Percentiles rank a stretch among this genome's conserved stretches.
phyloP scores from a whole-genome alignment of 257 asterid genomes.

The Anisodus acutangulus region DNA sequence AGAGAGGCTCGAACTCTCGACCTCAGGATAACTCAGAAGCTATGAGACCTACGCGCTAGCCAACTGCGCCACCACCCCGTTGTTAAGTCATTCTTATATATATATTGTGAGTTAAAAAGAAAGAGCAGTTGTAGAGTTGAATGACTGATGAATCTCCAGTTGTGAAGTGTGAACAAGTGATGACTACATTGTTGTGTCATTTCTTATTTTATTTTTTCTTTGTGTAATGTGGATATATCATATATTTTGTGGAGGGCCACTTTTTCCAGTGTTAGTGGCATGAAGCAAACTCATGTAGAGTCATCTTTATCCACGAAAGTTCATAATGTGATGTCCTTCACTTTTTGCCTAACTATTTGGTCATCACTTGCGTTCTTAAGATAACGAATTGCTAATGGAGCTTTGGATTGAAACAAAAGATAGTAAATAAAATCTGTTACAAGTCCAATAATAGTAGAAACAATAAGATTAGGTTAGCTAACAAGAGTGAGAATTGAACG shows the following conservation, averaged over 20 bases:
- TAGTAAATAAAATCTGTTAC: constrained; percentile 30
- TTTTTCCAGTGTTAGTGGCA: constrained; percentile 33
- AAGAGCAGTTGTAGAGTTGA: constrained; percentile 28
- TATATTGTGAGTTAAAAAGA: background rate
- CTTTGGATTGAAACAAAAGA: background rate
- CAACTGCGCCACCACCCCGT: constrained; percentile 99
- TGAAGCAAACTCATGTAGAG: constrained; percentile 8
- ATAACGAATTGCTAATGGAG: background rate
- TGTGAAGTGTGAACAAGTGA: constrained; percentile 33
- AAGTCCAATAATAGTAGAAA: background rate
- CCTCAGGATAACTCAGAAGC: constrained; percentile 88
- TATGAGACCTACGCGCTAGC: constrained; percentile 99
- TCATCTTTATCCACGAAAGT: constrained; percentile 33
- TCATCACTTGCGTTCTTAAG: constrained; percentile 33
- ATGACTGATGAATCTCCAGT: constrained; percentile 24
- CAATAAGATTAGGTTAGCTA: background rate
- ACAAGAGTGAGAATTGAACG: background rate
- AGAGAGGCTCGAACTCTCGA: constrained; percentile 98
- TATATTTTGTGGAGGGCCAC: constrained; percentile 26
- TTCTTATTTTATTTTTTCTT: constrained; percentile 16
- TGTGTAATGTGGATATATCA: background rate
- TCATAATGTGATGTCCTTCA: constrained; percentile 19
- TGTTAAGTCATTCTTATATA: background rate
- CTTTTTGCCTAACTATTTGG: constrained; percentile 38
- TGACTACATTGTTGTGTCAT: constrained; percentile 42